Evolutionary conservation across 2,329 filamentous ascomycete genomes (phyloP), one percentile per base, ranked within the genome.

Genomic region (Elsinoe perseae): DNA sequence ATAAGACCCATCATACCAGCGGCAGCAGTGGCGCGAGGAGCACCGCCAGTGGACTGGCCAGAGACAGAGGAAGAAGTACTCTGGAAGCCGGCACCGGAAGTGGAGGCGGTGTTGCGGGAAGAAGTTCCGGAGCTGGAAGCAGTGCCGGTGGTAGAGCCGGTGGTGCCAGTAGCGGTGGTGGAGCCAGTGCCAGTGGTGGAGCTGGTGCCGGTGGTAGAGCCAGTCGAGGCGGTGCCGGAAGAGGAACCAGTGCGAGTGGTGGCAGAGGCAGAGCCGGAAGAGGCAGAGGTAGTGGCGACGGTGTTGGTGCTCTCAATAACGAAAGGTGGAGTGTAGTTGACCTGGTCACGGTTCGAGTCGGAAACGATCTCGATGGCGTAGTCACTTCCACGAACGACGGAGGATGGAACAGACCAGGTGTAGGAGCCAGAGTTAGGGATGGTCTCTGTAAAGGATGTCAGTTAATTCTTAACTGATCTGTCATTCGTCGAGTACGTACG

Each of bases 41-140:
- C 57, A 40, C 46, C 52, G 32, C 52, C 36, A 32, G 52, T 44
- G 25, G 52, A 48, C 40, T 52, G 32, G 18, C 14, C 34, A 40
- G 44, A 54, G 6, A 18, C 21, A 40, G 53, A 56, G 44, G 38
- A 32, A 48, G 42, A 44, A 25, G 23, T 27, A n/a, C 32, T 36
- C 25, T 50, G 30, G 18, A 55, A 46, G 28, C 32, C 28, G 34
- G 50, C 25, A 20, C 34, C 34, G 72, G 80, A 84, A 42, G 79
- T 95, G 67, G 73, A 95, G 56, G 73, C 85, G 30, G 80, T 82
- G 67, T 95, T 91, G 91, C 95, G 93, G 75, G 78, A 81, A 44
- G 77, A 79, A 60, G 74, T 80, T 12, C 42, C 48, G 18, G 58
- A 56, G 5, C 85, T 92, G 68, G 59, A 32, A 14, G 59, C 18